phyloP scores from a whole-genome alignment of 257 asterid genomes.

The Solanum piurae region DNA sequence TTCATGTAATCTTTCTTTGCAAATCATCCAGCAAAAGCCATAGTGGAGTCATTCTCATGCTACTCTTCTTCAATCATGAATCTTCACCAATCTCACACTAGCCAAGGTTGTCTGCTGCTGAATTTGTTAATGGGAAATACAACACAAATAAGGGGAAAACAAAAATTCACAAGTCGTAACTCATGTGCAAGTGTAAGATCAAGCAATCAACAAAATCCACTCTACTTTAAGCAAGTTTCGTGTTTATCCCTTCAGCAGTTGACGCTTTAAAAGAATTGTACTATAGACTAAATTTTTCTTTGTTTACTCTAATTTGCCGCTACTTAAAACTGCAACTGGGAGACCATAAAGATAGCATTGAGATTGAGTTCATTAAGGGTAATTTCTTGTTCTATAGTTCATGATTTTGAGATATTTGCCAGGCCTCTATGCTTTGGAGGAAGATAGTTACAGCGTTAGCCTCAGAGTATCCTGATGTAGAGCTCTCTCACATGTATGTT shows the following conservation, averaged over 20 bases:
- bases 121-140: background rate
- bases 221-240: background rate
- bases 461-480: slow-evolving; percentile 84
- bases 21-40: background rate
- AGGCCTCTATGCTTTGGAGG: slow-evolving; percentile 99
- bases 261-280: background rate
- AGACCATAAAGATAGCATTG: background rate
- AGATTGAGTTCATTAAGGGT: background rate
- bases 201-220: background rate
- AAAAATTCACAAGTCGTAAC: background rate
- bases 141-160: background rate
- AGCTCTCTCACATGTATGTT: slow-evolving; percentile 96
- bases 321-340: background rate
- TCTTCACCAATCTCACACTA: background rate
- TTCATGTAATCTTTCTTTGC: background rate
- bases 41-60: background rate
- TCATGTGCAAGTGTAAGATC: background rate
- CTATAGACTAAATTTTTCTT: background rate
- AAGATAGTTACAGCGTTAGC: slow-evolving; percentile 55
- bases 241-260: background rate
- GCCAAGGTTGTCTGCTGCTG: background rate
- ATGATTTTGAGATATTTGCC: slow-evolving; percentile 8
- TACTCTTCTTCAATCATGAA: background rate
- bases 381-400: background rate
- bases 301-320: background rate